These are phyloP conservation scores for Coniella lustricola DNA, from an alignment of 2,329 filamentous ascomycete genomes.

Conservation along the genomic window DNA sequence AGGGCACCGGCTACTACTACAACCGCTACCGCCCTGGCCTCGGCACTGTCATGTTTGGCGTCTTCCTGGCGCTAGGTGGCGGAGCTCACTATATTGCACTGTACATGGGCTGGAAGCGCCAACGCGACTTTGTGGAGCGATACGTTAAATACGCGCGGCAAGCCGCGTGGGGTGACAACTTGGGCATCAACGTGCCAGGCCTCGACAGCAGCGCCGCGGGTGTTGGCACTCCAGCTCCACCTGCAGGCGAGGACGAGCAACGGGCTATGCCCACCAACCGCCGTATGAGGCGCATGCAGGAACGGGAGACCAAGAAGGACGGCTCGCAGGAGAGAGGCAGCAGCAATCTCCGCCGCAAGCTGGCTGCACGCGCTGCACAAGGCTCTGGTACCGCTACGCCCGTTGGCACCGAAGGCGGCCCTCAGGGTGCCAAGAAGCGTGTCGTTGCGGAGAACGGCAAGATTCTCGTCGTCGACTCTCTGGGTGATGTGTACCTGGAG, in stretches of 20 bases:
- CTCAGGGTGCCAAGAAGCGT: conserved; percentile 73
- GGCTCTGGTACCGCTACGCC: conserved; percentile 45
- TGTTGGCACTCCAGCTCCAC: conserved; percentile 24
- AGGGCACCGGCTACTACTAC: conserved; percentile 98
- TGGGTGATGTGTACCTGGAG: conserved; percentile 92
- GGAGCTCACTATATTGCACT: conserved; percentile 80
- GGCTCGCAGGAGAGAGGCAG: conserved; percentile 45
- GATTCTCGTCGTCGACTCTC: conserved; percentile 82
- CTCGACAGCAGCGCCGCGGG: conserved; percentile 38
- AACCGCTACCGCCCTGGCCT: conserved; percentile 85
- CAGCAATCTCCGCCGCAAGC: conserved; percentile 30
- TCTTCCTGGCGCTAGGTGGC: conserved; percentile 78
- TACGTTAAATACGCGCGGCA: conserved; percentile 87
- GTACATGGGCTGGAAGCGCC: conserved; percentile 80
- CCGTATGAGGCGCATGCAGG: conserved; percentile 80
- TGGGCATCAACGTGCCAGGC: conserved; percentile 55
- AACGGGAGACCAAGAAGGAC: conserved; percentile 72
- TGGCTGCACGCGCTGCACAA: conserved; percentile 28
- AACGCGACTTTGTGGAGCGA: conserved; percentile 82
- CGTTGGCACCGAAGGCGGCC: conserved; percentile 46
- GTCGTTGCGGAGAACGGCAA: conserved; percentile 95
- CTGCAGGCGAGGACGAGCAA: conserved; percentile 39
- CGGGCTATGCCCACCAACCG: conserved; percentile 60
- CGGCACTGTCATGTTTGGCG: conserved; percentile 71
- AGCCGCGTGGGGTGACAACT: conserved; percentile 82